Percentiles rank a stretch among this genome's conserved stretches.
These are phyloP conservation scores for Rhododendron ovatum DNA, from an alignment of 148 eudicot species.

Conservation along the genomic window DNA sequence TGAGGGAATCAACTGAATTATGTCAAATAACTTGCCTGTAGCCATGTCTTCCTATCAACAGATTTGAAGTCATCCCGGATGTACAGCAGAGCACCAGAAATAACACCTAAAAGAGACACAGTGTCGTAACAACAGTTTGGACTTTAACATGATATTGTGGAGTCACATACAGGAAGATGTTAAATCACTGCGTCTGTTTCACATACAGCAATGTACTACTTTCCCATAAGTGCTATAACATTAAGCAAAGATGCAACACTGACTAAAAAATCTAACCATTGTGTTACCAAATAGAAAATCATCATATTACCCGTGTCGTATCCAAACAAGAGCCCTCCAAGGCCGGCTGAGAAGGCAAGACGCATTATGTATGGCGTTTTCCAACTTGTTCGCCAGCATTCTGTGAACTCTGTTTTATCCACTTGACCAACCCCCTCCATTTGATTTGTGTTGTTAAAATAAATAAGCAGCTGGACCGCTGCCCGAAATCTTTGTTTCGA, in stretches of 20 bases:
- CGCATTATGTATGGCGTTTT: constrained; percentile 60
- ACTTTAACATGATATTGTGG: not conserved
- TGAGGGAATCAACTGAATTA: not conserved
- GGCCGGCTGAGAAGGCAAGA: constrained; percentile 71
- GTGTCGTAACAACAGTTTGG: not conserved
- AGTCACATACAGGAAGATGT: not conserved
- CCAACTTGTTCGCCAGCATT: constrained; percentile 54
- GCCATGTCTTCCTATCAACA: constrained; percentile 50
- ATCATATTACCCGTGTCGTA: constrained; percentile 60
- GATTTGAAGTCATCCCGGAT: constrained; percentile 57
- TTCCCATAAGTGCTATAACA: not conserved
- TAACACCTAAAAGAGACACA: constrained; percentile 40
- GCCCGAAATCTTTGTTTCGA: not conserved
- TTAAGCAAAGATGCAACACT: not conserved
- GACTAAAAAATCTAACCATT: not conserved
- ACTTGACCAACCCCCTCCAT: constrained; percentile 52
- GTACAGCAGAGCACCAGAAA: constrained; percentile 72
- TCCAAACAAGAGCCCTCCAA: constrained; percentile 77
- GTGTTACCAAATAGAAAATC: not conserved
- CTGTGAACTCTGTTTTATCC: constrained; percentile 61
- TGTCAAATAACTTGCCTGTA: constrained; percentile 32
- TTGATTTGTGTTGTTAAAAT: not conserved
- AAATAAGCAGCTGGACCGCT: not conserved
- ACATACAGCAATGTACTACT: not conserved
- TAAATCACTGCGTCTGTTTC: not conserved